Conservation (phyloP, 139 green algal genomes). For the Micromonas pusilla region DNA sequence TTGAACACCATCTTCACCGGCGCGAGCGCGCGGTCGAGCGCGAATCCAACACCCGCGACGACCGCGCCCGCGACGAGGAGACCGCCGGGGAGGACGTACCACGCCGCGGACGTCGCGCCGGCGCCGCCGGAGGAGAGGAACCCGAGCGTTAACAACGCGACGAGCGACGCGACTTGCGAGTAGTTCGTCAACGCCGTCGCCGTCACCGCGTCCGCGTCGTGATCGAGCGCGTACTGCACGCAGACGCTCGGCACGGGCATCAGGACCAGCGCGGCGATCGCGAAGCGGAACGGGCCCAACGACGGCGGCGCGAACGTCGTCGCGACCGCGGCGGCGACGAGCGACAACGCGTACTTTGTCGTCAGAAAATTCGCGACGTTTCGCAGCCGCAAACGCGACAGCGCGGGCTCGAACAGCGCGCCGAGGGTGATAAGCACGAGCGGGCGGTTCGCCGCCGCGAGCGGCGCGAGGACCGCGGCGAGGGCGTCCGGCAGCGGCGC, state of each 20-base stretch:
- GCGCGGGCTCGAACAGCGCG: background rate
- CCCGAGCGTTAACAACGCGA: background rate
- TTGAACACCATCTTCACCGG: background rate
- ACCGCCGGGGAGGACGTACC: background rate
- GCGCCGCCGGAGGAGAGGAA: background rate
- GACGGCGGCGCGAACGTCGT: background rate
- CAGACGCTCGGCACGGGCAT: conserved; percentile 13
- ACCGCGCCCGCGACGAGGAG: background rate
- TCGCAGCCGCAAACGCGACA: background rate
- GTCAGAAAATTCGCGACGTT: background rate
- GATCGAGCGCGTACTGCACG: conserved; percentile 8
- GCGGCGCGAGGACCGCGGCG: background rate
- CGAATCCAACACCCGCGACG: background rate
- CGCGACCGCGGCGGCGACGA: background rate
- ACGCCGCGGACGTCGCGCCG: background rate
- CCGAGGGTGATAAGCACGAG: conserved; percentile 3
- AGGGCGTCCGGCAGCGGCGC: background rate
- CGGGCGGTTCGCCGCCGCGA: conserved; percentile 13
- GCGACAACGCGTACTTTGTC: background rate
- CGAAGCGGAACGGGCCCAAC: background rate
- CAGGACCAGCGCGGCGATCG: conserved; percentile 1
- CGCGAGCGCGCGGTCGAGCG: background rate
- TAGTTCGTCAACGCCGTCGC: background rate
- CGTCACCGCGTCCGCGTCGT: background rate
- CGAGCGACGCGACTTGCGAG: background rate